phyloP scores from a whole-genome alignment of 352 stramenopile genomes.

The Globisporangium echinulatum region DNA sequence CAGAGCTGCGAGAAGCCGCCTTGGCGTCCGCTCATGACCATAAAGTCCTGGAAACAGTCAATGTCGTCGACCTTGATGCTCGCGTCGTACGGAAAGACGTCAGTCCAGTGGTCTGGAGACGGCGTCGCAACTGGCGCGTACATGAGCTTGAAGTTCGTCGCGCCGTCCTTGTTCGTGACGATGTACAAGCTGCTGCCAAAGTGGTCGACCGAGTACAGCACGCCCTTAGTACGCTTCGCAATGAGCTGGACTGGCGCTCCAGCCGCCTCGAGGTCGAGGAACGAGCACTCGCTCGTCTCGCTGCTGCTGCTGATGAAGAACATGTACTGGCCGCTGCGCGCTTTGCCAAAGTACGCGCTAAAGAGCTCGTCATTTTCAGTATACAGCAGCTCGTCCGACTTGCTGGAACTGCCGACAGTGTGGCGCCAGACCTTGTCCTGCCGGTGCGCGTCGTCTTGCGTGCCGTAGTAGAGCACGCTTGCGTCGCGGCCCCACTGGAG shows the following conservation, averaged over 20 bases:
- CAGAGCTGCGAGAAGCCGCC: constrained; percentile 78
- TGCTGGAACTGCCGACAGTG: constrained; percentile 58
- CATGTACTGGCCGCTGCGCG: constrained; percentile 90
- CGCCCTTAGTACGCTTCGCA: constrained; percentile 54
- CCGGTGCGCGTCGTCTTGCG: constrained; percentile 87
- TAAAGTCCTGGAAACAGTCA: constrained; percentile 83
- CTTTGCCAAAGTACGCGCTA: constrained; percentile 90
- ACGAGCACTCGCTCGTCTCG: constrained; percentile 90
- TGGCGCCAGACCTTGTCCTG: constrained; percentile 93
- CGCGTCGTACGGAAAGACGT: constrained; percentile 82
- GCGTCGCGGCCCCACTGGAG: constrained; percentile 89
- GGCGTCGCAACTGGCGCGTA: constrained; percentile 42
- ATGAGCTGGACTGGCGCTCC: constrained; percentile 45
- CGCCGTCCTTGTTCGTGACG: constrained; percentile 90
- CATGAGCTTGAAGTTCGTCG: constrained; percentile 93
- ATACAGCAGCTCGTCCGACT: constrained; percentile 88
- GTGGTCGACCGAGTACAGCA: constrained; percentile 87
- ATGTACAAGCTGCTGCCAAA: constrained; percentile 89
- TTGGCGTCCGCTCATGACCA: constrained; percentile 85
- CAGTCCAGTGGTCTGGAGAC: constrained; percentile 69
- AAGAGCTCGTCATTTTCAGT: constrained; percentile 94
- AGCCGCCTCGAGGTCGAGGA: constrained; percentile 59
- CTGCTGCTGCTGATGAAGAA: constrained; percentile 85
- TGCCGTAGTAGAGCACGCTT: constrained; percentile 92
- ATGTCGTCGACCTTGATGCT: constrained; percentile 84